A percentile compares a stretch with the other conserved stretches of the same genome.
Conservation (phyloP, 768 basidiomycete genomes). For the Leccinum rimulosum region DNA sequence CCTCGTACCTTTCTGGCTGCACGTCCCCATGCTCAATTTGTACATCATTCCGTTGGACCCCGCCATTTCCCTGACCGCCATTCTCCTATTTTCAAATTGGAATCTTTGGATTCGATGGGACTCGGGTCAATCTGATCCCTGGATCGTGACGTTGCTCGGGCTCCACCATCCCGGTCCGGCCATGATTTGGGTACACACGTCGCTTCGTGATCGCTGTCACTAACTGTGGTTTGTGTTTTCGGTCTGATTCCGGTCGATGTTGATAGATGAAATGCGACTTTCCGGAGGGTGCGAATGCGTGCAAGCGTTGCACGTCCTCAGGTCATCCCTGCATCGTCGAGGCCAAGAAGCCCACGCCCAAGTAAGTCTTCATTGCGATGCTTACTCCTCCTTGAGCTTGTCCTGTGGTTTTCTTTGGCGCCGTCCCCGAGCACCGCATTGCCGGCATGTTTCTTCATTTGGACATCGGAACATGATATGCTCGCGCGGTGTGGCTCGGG, state of each 20-base stretch:
- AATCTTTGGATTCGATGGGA: constrained; percentile 2
- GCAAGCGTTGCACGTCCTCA: constrained; percentile 69
- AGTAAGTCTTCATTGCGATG: constrained; percentile 53
- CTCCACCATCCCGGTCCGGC: not conserved
- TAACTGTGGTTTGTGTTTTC: constrained; percentile 13
- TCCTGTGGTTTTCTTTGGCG: not conserved
- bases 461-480: constrained; percentile 20
- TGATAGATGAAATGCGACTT: constrained; percentile 85
- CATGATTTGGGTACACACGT: not conserved
- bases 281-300: constrained; percentile 67
- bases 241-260: constrained; percentile 10
- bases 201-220: constrained; percentile 4
- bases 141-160: constrained; percentile 9
- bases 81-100: constrained; percentile 12
- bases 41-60: constrained; percentile 6
- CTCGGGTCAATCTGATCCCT: constrained; percentile 4
- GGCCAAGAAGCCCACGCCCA: constrained; percentile 78
- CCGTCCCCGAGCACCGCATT: constrained; percentile 24
- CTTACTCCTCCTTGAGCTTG: not conserved
- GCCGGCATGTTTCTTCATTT: constrained; percentile 23
- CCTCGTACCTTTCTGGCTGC: not conserved
- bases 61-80: constrained; percentile 3
- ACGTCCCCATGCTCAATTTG: not conserved
- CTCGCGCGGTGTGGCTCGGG: constrained; percentile 46
- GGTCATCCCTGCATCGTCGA: constrained; percentile 82